Percentiles rank a stretch among this genome's conserved stretches.
Conservation (phyloP, 129 eudicot genomes). For the Erigeron canadensis region DNA sequence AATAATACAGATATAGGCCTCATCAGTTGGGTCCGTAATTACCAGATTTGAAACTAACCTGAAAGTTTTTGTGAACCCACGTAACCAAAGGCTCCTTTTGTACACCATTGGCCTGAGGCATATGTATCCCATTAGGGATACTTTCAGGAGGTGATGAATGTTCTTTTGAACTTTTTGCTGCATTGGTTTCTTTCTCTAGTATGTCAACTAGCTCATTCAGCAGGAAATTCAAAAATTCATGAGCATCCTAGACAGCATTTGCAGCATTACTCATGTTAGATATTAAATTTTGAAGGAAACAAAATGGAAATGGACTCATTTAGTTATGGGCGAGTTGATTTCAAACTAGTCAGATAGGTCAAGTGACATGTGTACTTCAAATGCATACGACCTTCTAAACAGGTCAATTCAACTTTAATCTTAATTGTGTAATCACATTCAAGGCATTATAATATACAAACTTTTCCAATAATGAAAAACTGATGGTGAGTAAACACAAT, state of each 20-base stretch:
- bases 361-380: neutral
- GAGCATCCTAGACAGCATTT: slow-evolving; percentile 64
- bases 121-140: slow-evolving; percentile 62
- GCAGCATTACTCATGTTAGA: neutral
- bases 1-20: neutral
- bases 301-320: neutral
- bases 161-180: slow-evolving; percentile 47
- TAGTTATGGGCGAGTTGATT: neutral
- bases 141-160: slow-evolving; percentile 49
- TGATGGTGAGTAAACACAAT: too few relatives aligned
- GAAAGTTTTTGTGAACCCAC: slow-evolving; percentile 92
- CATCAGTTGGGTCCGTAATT: neutral
- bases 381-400: too few relatives aligned
- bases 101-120: slow-evolving; percentile 43
- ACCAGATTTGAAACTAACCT: slow-evolving; percentile 41
- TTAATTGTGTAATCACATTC: too few relatives aligned
- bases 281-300: neutral
- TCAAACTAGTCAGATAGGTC: neutral
- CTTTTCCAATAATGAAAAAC: too few relatives aligned
- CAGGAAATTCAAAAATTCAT: slow-evolving; percentile 79
- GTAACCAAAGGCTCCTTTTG: slow-evolving; percentile 74
- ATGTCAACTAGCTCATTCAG: slow-evolving; percentile 86
- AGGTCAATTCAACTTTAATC: too few relatives aligned
- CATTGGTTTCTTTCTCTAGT: slow-evolving; percentile 66
- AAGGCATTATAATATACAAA: too few relatives aligned